phyloP scores from a whole-genome alignment of 768 basidiomycete species.

The Mycena galopus region DNA sequence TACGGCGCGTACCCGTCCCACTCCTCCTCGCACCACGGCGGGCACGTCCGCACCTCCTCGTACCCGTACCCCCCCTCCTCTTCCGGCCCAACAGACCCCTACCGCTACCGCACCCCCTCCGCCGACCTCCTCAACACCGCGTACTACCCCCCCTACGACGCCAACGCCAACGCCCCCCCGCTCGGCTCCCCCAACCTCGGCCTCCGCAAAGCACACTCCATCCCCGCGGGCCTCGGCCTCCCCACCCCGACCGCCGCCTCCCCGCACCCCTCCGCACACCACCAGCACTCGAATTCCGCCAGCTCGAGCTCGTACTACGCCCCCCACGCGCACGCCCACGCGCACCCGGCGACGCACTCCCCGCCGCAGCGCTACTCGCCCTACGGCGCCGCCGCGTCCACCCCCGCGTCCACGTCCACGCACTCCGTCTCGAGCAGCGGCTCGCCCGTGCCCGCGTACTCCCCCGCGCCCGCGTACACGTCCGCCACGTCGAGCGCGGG shows the following conservation, averaged over 20 bases:
- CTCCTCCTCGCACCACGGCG: too few relatives aligned
- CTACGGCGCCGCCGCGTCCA: conserved; percentile 20
- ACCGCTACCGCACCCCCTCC: neutral
- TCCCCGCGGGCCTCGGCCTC: neutral
- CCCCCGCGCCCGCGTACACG: neutral
- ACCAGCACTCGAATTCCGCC: neutral
- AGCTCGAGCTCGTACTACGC: neutral
- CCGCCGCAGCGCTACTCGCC: conserved; percentile 22
- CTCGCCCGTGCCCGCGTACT: neutral
- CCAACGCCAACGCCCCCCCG: neutral
- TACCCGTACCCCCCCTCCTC: conserved; percentile 25
- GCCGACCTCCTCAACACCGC: neutral
- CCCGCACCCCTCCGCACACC: too few relatives aligned
- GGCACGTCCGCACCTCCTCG: conserved; percentile 8
- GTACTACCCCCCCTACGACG: conserved; percentile 27
- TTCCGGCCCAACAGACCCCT: neutral
- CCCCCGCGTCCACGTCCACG: neutral
- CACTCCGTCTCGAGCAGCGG: neutral
- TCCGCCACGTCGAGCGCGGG: neutral
- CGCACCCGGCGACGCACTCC: neutral
- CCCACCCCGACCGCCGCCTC: neutral
- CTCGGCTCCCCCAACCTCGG: neutral
- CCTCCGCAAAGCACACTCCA: conserved; percentile 19
- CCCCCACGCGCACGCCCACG: neutral
- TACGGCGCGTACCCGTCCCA: neutral